These are phyloP conservation scores for Termitomyces sp. DNA, from an alignment of 768 basidiomycete species.

Conservation along the genomic window DNA sequence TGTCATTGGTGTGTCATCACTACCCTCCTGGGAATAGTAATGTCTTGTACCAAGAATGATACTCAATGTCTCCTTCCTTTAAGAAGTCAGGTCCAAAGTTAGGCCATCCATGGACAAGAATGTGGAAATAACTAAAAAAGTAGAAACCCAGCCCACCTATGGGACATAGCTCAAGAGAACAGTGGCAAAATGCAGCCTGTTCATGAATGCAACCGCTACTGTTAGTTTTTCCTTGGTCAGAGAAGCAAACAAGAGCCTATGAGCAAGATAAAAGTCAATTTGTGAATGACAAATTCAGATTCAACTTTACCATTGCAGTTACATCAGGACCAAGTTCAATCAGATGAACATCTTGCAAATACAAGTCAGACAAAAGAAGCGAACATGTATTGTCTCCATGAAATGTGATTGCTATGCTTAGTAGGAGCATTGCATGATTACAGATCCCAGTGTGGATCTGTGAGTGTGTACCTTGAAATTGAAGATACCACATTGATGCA, in stretches of 20 bases:
- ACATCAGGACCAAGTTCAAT: neutral
- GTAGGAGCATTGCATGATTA: constrained; percentile 27
- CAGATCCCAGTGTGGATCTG: constrained; percentile 14
- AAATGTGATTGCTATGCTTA: constrained; percentile 21
- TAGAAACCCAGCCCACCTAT: neutral
- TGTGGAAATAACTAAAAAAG: neutral
- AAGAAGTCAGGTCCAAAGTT: neutral
- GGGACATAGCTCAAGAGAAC: neutral
- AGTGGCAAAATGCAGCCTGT: constrained; percentile 1
- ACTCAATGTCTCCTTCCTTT: neutral
- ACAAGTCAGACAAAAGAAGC: constrained; percentile 22
- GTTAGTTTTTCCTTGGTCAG: neutral
- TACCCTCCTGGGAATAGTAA: neutral
- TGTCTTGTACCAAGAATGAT: neutral
- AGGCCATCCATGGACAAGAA: too few species aligned
- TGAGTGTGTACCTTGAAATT: constrained; percentile 1
- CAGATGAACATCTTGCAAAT: constrained; percentile 2
- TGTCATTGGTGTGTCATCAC: constrained; percentile 18
- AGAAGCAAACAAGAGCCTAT: too few species aligned
- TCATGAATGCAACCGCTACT: neutral
- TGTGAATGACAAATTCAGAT: too few species aligned
- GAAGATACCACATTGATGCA: constrained; percentile 19
- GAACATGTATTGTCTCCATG: constrained; percentile 24
- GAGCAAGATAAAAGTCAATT: too few species aligned
- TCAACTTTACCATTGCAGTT: neutral